A percentile compares a stretch with the other conserved stretches of the same genome.
These are phyloP conservation scores for Clonostachys rosea DNA, from an alignment of 2,329 filamentous ascomycete genomes.

Conservation along the genomic window DNA sequence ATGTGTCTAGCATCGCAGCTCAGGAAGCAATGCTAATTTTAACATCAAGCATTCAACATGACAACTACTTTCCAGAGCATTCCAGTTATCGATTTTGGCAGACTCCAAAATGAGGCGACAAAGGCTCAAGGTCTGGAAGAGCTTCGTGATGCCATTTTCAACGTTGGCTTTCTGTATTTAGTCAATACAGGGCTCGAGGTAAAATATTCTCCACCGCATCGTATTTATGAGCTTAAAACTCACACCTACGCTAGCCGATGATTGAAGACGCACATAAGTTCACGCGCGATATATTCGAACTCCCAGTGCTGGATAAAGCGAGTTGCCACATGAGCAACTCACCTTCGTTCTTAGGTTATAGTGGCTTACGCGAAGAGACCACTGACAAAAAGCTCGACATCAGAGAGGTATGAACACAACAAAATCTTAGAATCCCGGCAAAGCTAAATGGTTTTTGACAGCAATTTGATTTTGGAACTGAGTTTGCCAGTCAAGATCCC, in stretches of 20 bases:
- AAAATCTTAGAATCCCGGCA: too few relatives aligned
- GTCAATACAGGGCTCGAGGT: conserved; percentile 17
- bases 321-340: too few relatives aligned
- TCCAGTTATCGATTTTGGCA: not conserved
- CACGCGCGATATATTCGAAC: too few relatives aligned
- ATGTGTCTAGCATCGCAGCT: too few relatives aligned
- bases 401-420: conserved; percentile 19
- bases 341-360: conserved; percentile 49
- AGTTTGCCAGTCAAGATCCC: conserved; percentile 32
- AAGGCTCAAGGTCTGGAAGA: conserved; percentile 24
- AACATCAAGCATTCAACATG: too few relatives aligned
- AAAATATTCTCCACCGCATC: too few relatives aligned
- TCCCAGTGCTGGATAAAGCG: too few relatives aligned
- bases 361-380: conserved; percentile 46
- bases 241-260: too few relatives aligned
- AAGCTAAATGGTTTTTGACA: conserved; percentile 13
- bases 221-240: too few relatives aligned
- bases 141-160: conserved; percentile 39
- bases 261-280: too few relatives aligned
- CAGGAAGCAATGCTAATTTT: too few relatives aligned
- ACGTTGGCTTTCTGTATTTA: conserved; percentile 51
- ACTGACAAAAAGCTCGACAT: conserved; percentile 47
- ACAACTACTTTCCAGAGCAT: not conserved
- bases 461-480: conserved; percentile 57
- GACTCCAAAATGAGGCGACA: not conserved